These are phyloP conservation scores for Calonectria henricotiae DNA, from an alignment of 2,329 filamentous ascomycete genomes.

Conservation along the genomic window DNA sequence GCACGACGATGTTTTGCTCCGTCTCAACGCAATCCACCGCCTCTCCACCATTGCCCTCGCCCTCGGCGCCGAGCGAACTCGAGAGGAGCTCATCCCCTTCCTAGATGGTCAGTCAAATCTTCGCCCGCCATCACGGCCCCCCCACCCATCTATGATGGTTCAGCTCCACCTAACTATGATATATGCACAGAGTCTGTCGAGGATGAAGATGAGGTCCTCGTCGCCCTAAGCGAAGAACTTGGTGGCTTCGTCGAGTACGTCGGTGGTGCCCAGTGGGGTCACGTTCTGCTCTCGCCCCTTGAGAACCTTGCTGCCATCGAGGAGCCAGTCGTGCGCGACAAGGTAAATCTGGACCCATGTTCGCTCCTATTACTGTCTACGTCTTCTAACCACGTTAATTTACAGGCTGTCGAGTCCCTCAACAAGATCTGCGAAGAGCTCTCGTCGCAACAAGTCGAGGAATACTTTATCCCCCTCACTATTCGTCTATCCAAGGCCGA, in stretches of 20 bases:
- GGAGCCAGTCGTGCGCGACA: conserved; percentile 97
- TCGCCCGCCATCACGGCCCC: conserved; percentile 41
- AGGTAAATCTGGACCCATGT: conserved; percentile 72
- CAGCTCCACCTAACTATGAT: conserved; percentile 43
- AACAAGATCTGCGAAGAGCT: conserved; percentile 99
- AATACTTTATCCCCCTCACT: conserved; percentile 96
- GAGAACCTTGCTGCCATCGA: conserved; percentile 99
- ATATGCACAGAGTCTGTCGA: conserved; percentile 88
- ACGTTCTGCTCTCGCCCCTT: conserved; percentile 95
- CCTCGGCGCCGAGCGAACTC: conserved; percentile 94
- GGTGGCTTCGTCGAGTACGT: conserved; percentile 98
- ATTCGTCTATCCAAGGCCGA: conserved; percentile 98
- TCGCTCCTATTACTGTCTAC: conserved; percentile 18
- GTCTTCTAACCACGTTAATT: conserved; percentile 30
- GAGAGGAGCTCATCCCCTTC: conserved; percentile 98
- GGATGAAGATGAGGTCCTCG: conserved; percentile 98
- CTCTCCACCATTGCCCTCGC: conserved; percentile 98
- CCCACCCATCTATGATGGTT: conserved; percentile 37
- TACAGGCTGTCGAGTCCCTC: conserved; percentile 94
- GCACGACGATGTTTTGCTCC: conserved; percentile 98
- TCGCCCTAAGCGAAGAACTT: conserved; percentile 96
- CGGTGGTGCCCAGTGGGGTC: conserved; percentile 92
- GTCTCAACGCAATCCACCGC: conserved; percentile 98
- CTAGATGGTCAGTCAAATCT: conserved; percentile 84
- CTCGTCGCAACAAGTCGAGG: conserved; percentile 93